phyloP scores from a whole-genome alignment of 495 filamentous ascomycete genomes.

The Hypoxylon intermedium region DNA sequence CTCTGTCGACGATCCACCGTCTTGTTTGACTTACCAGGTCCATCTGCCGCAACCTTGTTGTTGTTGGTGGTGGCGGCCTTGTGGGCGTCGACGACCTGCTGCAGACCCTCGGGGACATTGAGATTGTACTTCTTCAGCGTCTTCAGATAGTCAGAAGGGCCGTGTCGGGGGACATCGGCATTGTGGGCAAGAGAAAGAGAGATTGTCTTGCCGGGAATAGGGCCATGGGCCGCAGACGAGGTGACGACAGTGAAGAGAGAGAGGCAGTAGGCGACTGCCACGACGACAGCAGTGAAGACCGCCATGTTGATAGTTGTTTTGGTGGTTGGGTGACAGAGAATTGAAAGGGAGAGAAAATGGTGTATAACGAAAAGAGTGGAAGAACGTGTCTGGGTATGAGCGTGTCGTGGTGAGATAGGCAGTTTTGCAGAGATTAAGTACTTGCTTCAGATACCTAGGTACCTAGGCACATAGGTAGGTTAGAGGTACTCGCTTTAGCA shows the following conservation, averaged over 20 bases:
- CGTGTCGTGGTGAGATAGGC: constrained; percentile 1
- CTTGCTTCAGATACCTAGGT: constrained; percentile 6
- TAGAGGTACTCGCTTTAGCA: too few species aligned
- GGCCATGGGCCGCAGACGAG: constrained; percentile 9
- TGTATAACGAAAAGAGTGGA: constrained; percentile 13
- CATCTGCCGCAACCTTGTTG: constrained; percentile 12
- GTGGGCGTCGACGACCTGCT: constrained; percentile 39
- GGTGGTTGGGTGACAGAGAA: background rate
- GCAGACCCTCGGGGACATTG: constrained; percentile 35
- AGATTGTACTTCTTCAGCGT: constrained; percentile 43
- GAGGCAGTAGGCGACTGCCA: constrained; percentile 28
- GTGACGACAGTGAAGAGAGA: constrained; percentile 18
- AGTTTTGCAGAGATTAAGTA: constrained; percentile 26
- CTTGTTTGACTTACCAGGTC: constrained; percentile 22
- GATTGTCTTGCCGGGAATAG: constrained; percentile 31
- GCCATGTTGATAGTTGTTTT: constrained; percentile 20
- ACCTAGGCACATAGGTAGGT: too few species aligned
- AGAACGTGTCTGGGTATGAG: constrained; percentile 8
- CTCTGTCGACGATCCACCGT: too few species aligned
- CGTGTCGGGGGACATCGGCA: constrained; percentile 36
- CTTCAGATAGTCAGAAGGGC: constrained; percentile 40
- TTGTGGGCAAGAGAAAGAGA: constrained; percentile 35
- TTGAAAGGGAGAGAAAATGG: background rate
- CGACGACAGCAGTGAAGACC: constrained; percentile 21
- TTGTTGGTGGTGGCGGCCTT: constrained; percentile 18